Conservation (phyloP, 306 rosid genomes). For the Purshia tridentata region DNA sequence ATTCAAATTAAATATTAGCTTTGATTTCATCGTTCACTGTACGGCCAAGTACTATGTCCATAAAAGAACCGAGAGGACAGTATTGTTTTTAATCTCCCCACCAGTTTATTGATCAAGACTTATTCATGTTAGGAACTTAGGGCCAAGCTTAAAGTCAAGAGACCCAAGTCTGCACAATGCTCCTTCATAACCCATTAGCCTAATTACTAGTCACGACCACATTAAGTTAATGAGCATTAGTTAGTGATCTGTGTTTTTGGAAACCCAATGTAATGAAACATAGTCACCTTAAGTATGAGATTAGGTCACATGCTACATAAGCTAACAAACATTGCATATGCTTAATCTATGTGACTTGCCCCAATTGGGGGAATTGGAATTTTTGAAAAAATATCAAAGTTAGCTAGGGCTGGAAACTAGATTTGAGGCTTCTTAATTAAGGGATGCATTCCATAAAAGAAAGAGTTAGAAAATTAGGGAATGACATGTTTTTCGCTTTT, state of each 20-base stretch:
- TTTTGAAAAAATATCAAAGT: background rate
- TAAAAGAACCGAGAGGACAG: background rate
- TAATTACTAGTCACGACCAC: background rate
- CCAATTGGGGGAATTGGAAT: background rate
- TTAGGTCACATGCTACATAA: background rate
- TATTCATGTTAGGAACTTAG: background rate
- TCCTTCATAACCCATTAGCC: background rate
- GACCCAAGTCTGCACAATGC: background rate
- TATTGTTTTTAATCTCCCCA: background rate
- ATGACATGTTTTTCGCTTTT: slow-evolving; percentile 37
- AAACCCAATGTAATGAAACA: background rate
- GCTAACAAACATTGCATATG: background rate
- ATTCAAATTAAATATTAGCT: background rate
- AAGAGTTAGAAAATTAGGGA: slow-evolving; percentile 14
- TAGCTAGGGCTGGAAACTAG: background rate
- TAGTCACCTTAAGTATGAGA: background rate
- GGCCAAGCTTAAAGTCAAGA: background rate
- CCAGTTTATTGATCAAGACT: background rate
- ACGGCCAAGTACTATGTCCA: slow-evolving; percentile 8
- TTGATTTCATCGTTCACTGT: background rate
- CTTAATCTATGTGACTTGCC: background rate
- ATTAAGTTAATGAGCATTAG: background rate
- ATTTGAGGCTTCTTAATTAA: background rate
- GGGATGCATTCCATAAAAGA: background rate
- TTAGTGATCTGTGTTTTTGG: background rate